Evolutionary conservation across 345 rosid species (phyloP).

Genomic region (Pugionium dolabratum): DNA sequence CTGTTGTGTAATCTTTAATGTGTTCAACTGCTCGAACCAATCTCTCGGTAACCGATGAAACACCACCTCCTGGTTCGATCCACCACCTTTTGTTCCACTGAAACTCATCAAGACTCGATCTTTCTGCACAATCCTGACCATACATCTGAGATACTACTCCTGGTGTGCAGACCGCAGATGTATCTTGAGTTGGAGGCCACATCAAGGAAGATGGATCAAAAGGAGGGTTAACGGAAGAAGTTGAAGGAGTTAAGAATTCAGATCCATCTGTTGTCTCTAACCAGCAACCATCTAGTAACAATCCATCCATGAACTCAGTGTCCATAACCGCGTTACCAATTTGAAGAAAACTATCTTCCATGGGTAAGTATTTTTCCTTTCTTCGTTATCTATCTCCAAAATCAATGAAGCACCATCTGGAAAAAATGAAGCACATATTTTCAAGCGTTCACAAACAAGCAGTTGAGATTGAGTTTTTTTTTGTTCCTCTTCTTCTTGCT

Average conservation of each 20-base stretch:
- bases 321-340: slow-evolving; percentile 58
- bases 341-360: slow-evolving; percentile 63
- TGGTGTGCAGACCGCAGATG: slow-evolving; percentile 35
- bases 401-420: slow-evolving; percentile 33
- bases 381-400: not conserved
- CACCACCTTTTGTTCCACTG: slow-evolving; percentile 59
- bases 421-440: slow-evolving; percentile 21
- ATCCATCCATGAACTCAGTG: slow-evolving; percentile 69
- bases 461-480: slow-evolving; percentile 27
- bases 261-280: slow-evolving; percentile 82
- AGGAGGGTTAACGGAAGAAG: slow-evolving; percentile 43
- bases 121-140: slow-evolving; percentile 46
- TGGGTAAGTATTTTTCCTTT: slow-evolving; percentile 24
- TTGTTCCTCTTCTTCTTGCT: slow-evolving; percentile 8
- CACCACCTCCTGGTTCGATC: slow-evolving; percentile 61
- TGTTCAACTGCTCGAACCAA: slow-evolving; percentile 62
- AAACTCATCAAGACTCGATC: slow-evolving; percentile 36
- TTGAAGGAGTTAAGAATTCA: slow-evolving; percentile 58
- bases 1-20: slow-evolving; percentile 57
- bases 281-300: slow-evolving; percentile 92
- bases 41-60: slow-evolving; percentile 63
- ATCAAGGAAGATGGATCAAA: slow-evolving; percentile 52
- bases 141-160: slow-evolving; percentile 34
- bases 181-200: slow-evolving; percentile 49
- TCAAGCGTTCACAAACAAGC: slow-evolving; percentile 9